These are phyloP conservation scores for Papiliotrema terrestris DNA, from an alignment of 1,284 basidiomycete genomes.

Conservation along the genomic window DNA sequence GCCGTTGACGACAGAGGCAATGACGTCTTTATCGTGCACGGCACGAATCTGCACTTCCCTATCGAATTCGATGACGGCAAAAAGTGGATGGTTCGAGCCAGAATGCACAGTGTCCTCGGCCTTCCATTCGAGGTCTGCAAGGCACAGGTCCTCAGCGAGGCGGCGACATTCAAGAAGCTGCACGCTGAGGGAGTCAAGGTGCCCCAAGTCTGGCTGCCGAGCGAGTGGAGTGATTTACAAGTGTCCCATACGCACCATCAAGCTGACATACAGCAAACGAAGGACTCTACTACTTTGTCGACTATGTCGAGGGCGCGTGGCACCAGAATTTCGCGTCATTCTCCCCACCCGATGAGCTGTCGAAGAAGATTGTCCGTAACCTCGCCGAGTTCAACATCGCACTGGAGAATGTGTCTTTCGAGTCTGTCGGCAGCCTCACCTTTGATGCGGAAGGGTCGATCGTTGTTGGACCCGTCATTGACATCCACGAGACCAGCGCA, in stretches of 20 bases:
- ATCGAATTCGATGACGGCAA: constrained; percentile 2
- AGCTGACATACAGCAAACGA: not conserved
- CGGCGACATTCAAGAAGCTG: not conserved
- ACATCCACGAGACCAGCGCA: not conserved
- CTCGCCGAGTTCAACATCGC: constrained; percentile 2
- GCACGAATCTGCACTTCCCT: not conserved
- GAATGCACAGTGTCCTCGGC: not conserved
- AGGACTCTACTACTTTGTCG: not conserved
- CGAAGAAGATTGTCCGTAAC: not conserved
- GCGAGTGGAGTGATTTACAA: not conserved
- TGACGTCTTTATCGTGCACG: not conserved
- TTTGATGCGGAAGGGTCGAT: not conserved
- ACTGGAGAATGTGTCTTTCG: constrained; percentile 1
- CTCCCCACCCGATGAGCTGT: not conserved
- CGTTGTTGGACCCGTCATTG: not conserved
- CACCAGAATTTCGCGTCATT: not conserved
- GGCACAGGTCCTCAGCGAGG: not conserved
- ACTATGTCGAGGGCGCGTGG: not conserved
- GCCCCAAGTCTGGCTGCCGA: not conserved
- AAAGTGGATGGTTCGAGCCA: not conserved
- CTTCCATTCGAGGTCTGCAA: not conserved
- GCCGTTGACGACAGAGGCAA: too few species aligned
- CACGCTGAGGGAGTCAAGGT: not conserved
- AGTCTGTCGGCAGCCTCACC: not conserved
- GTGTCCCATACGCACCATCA: not conserved